Conservation (phyloP, 257 asterid genomes). For the Gardenia jasminoides region DNA sequence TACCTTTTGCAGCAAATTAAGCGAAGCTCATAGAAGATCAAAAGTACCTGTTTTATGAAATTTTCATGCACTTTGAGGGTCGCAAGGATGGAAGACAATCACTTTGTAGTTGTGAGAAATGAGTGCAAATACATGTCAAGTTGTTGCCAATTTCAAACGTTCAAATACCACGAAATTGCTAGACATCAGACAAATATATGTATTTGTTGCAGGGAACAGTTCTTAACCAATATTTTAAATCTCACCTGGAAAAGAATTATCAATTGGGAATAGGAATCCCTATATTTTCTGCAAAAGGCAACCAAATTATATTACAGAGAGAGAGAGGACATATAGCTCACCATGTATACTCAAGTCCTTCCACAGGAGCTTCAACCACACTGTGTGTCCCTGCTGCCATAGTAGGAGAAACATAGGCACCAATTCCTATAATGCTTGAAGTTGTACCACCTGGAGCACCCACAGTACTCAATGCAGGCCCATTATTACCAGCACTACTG, state of each 20-base stretch:
- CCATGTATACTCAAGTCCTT: constrained; percentile 99
- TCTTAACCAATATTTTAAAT: not conserved
- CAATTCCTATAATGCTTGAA: constrained; percentile 94
- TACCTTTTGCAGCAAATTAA: constrained; percentile 28
- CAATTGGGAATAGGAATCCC: not conserved
- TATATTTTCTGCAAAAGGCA: not conserved
- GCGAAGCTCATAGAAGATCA: constrained; percentile 18
- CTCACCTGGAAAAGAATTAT: not conserved
- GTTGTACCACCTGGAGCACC: constrained; percentile 99
- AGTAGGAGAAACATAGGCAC: constrained; percentile 96
- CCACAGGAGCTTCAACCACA: constrained; percentile 88
- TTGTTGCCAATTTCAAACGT: not conserved
- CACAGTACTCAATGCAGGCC: constrained; percentile 95
- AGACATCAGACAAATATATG: not conserved
- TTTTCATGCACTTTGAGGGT: not conserved
- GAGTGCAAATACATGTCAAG: not conserved
- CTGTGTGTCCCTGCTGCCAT: constrained; percentile 98
- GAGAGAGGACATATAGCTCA: constrained; percentile 31
- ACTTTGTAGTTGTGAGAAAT: not conserved
- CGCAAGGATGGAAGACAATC: not conserved
- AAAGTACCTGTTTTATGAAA: not conserved
- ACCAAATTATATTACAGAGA: not conserved
- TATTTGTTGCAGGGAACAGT: not conserved
- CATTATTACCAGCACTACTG: constrained; percentile 94
- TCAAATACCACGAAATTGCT: not conserved